Evolutionary conservation across 768 basidiomycete species (phyloP), one percentile per base, ranked within the genome.

Genomic region (Lactifluus piperatus): DNA sequence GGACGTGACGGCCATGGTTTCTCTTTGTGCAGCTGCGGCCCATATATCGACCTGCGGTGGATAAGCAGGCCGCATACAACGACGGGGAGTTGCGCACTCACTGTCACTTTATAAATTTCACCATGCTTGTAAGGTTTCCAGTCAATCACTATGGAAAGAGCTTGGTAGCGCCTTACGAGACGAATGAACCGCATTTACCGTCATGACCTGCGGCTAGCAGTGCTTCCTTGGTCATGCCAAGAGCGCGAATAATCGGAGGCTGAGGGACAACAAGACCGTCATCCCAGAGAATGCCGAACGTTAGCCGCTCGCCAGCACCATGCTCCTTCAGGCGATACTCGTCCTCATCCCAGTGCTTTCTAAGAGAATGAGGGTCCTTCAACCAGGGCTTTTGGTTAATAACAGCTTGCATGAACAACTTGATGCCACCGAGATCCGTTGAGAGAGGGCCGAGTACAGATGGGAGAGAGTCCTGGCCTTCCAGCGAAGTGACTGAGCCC

Each of bases 381-480:
- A 76, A 64, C 89, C 89, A 91, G 4, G 88, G 84, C 60, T 79
- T 73, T 26, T 73, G 66, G 62, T 75, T 78, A 16, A 85, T 65
- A 24, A 94, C 78, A 1, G 81, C 77, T 68, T 85, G 77, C 69
- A 81, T 79, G 71, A 93, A 91, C 0, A 70, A 63, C 67, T 81
- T 84, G 56, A 93, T 69, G n/a, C 79, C 86, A 10, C 68, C 72
- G 48, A 91, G 62, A 34, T 80, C 80, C 44, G 71, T 74, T 2
- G 81, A 73, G 51, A 91, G 73, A 5, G 91, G 91, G 0, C 91
- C 91, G 11, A 91, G 75, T 29, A 91, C 86, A 3, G 88, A 88
- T 4, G 74, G 73, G 27, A 88, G 66, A 16, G 84, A 81, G 60
- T 91, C 88, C 67, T 86, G 82, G 22, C 91, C 91, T 68, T 84